Base-by-base conservation (phyloP, 768 basidiomycete species). In the Pleurotus citrinopileatus region DNA sequence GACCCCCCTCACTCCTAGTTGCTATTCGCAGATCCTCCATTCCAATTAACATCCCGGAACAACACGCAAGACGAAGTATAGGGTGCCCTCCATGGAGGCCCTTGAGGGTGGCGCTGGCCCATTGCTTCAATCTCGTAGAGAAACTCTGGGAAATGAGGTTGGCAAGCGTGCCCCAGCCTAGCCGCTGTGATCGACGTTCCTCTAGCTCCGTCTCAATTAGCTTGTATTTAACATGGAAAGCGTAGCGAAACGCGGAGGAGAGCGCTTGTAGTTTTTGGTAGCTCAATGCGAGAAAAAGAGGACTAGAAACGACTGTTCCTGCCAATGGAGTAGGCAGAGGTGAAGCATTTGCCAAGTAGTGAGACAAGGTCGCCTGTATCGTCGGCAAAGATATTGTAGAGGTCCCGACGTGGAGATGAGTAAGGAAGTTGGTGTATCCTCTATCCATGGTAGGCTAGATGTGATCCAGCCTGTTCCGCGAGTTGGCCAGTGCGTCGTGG, bases 21-120 rank as follows among this genome's bases (percentile, higher is more conserved):
- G 61, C 70, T 17, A 64, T 61, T 59, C 70, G 73, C 42, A 79
- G 63, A 56, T 89, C 89, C 46, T 83, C 77, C 28, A 88, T 64
- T 0, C 86, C 90, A 10, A 84, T 64, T 26, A 91, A 62, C 13
- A 91, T 68, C 0, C 90, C 90, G 20, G 78, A 79, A 53, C 77
- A 81, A 44, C 81, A 82, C 3, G 83, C 82, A 15, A 91, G 70
- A 29, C 84, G 73, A 8, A 86, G 69, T 15, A 87, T 70, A 0
- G 86, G 73, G 58, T 83, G 77, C 2, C 88, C 87, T 1, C 89
- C 87, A 59, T 83, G 81, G 37, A 87, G 63, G 3, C 87, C 87
- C 47, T 74, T 76, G 27, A 84, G 59, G 1, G 84, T 67, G 15
- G 75, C 75, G 10, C 62, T 60, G 2, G 75, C 67, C 87, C 87